Percentiles rank a stretch among this genome's conserved stretches.
Evolutionary conservation across 1,284 basidiomycete species (phyloP).

Genomic region (Marasmius sp.): DNA sequence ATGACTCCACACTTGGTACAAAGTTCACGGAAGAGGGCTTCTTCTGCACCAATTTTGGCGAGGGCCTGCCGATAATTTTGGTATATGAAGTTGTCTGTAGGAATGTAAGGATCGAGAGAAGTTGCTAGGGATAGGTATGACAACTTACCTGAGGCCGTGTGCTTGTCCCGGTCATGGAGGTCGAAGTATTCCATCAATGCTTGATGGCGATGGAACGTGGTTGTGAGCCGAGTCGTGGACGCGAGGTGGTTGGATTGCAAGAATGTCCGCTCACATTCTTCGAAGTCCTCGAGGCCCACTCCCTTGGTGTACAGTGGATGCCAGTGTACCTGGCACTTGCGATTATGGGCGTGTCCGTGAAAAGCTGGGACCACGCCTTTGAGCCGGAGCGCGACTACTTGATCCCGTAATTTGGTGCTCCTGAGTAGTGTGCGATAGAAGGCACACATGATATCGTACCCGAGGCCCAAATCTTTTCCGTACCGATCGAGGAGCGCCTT

Average conservation of each 20-base stretch:
- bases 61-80: neutral
- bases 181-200: conserved; percentile 22
- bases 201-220: conserved; percentile 26
- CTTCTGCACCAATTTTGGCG: neutral
- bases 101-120: too few relatives aligned
- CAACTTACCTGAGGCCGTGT: neutral
- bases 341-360: conserved; percentile 35
- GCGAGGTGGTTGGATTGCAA: conserved; percentile 29
- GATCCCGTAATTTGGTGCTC: conserved; percentile 18
- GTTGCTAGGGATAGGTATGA: too few relatives aligned
- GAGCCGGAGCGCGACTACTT: conserved; percentile 20
- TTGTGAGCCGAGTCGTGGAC: conserved; percentile 17
- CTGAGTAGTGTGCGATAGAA: neutral
- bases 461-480: conserved; percentile 19
- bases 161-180: conserved; percentile 16
- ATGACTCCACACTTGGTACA: too few relatives aligned
- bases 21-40: too few relatives aligned
- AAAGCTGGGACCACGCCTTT: conserved; percentile 23
- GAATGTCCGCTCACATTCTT: conserved; percentile 31
- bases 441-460: conserved; percentile 36
- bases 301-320: conserved; percentile 29
- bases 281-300: conserved; percentile 33
- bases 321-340: conserved; percentile 27
- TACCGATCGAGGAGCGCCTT: conserved; percentile 23
- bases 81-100: neutral